Conservation (phyloP, 2,329 filamentous ascomycete genomes). For the Trichoderma citrinoviride region DNA sequence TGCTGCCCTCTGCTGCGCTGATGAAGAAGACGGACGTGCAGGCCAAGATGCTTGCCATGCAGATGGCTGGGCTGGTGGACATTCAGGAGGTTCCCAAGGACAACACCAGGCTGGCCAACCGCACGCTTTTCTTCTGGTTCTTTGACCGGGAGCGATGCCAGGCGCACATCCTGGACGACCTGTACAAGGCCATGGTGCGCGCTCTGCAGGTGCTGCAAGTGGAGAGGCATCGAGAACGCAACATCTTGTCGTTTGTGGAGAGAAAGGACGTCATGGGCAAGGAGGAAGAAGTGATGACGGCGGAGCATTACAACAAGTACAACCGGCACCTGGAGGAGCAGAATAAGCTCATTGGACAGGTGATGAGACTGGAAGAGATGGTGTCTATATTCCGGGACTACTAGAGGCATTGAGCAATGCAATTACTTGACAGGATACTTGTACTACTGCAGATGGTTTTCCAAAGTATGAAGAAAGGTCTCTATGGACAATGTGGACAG, state of each 20-base stretch:
- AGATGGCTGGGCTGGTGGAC: conserved; percentile 81
- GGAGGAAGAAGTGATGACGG: conserved; percentile 75
- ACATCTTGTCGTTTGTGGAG: conserved; percentile 76
- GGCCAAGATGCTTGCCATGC: conserved; percentile 78
- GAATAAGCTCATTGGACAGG: conserved; percentile 72
- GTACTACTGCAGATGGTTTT: background rate
- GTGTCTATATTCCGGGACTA: conserved; percentile 81
- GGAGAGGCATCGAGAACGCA: conserved; percentile 68
- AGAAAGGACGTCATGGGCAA: conserved; percentile 82
- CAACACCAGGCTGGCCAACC: conserved; percentile 72
- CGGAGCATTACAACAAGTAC: conserved; percentile 67
- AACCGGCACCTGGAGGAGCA: conserved; percentile 60
- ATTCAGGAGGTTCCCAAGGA: conserved; percentile 94
- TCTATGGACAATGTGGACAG: background rate
- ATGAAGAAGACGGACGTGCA: conserved; percentile 85
- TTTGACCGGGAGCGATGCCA: conserved; percentile 75
- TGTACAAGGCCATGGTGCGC: conserved; percentile 87
- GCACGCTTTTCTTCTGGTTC: conserved; percentile 89
- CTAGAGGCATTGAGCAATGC: conserved; percentile 38
- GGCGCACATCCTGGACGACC: conserved; percentile 69
- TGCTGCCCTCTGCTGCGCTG: conserved; percentile 74
- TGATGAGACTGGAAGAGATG: conserved; percentile 79
- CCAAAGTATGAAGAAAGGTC: no score
- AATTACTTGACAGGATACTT: background rate
- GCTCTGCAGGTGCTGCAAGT: conserved; percentile 76